phyloP scores from a whole-genome alignment of 768 basidiomycete genomes.

The Rhizopogon salebrosus region DNA sequence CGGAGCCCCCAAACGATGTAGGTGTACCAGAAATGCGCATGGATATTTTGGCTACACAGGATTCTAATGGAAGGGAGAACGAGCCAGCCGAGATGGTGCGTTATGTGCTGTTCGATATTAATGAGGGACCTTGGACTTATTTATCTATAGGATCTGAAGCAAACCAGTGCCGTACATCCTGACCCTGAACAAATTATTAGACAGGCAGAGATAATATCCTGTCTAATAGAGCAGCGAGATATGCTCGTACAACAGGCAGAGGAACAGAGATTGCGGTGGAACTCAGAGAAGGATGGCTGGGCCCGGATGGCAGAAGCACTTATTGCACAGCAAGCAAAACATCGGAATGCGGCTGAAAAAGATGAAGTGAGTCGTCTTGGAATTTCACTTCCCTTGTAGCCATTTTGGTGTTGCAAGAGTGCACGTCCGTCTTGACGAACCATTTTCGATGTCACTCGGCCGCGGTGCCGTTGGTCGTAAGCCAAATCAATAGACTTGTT shows the following conservation, averaged over 20 bases:
- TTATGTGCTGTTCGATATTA: constrained; percentile 8
- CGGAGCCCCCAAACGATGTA: constrained; percentile 36
- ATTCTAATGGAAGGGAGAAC: constrained; percentile 34
- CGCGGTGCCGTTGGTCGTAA: background rate
- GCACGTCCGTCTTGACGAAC: background rate
- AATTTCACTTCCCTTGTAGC: background rate
- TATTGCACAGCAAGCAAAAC: constrained; percentile 42
- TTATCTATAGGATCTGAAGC: constrained; percentile 38
- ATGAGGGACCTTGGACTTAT: constrained; percentile 1
- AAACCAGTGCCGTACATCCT: constrained; percentile 39
- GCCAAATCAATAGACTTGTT: too few relatives aligned
- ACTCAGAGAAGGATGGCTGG: constrained; percentile 61
- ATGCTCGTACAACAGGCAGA: constrained; percentile 45
- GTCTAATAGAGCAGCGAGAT: constrained; percentile 53
- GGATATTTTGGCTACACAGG: constrained; percentile 40
- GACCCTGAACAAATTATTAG: constrained; percentile 41
- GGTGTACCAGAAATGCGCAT: constrained; percentile 47
- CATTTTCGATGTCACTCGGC: background rate
- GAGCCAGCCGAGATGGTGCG: constrained; percentile 58
- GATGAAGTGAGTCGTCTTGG: constrained; percentile 37
- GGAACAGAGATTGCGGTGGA: constrained; percentile 58
- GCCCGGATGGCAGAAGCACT: constrained; percentile 64
- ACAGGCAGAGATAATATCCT: constrained; percentile 60
- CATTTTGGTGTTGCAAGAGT: background rate
- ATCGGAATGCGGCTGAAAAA: constrained; percentile 27